Base-by-base conservation (phyloP, 2,329 filamentous ascomycete species). In the Hymenotorrendiella dingleyae region DNA sequence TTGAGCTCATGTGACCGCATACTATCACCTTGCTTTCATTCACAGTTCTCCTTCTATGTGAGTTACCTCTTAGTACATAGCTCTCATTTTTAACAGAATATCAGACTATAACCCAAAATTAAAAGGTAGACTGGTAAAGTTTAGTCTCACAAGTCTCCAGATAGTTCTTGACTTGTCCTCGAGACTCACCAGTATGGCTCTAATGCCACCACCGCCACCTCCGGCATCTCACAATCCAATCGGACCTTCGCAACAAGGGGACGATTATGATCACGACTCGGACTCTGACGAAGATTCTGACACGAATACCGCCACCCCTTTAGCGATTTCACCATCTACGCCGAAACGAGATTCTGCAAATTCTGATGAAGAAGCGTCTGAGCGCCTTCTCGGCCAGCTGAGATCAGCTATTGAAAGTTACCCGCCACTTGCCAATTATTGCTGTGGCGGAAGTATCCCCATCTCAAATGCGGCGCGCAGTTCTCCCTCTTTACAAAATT, bases 261-360 rank as follows among this genome's bases (percentile, higher is more conserved):
- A 23, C 10, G 44, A 38, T 14, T 42, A 34, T 36, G 30, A 40
- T 39, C 36, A 37, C 17, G 43, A 46, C 11, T 42, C 39, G 21
- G 44, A 42, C 14, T 42, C 44, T 27, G 41, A 48, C 20, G 36
- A 34, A 16, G 45, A 50, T 17, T 46, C 48, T 11, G 43, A 48
- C 20, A 44, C 46, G 11, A 41, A 42, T 17, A 38, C 29, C 24
- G 40, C 39, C 19, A 46, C 44, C 12, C 44, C 39, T 24, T 34
- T 34, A 24, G 43, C 43, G 16, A 14, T 35, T 10, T 41, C 43
- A 5, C 43, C 43, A 11, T 24, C 39, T 36, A 38, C 43, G 34
- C 34, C 43, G 8, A 34, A 29, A 12, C 32, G 23, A 10, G 16
- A 33, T 5, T 20, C 38, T 23, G 19, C 5, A 5, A 37, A 12